Evolutionary conservation across 192 early-diverging fungal species (phyloP), one percentile per base, ranked within the genome.

Genomic region (Coemansia brasiliensis): DNA sequence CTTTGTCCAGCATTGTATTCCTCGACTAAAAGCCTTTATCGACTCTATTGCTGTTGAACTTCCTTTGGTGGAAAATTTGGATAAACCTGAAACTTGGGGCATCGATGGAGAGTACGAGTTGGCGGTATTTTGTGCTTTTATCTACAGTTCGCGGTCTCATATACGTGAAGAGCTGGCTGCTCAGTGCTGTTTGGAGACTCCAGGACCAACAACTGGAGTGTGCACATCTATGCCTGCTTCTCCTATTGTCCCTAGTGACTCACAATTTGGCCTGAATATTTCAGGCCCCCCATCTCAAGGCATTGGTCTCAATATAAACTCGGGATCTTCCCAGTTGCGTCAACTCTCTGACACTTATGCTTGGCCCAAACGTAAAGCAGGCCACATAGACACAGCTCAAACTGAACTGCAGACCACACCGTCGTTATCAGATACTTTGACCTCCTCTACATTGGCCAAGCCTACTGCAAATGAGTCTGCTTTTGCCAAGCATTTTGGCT

Each of bases 1-100:
- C 7, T 85, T 87, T 72, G 82, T 87, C 57, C 72, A 68, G 80
- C 75, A 83, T 52, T 82, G 84, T 59, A 83, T 74, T 15, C 74
- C 74, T 5, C 64, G 75, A 43, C 70, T 89, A 11, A 87, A 83
- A 63, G 59, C 52, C 16, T 87, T 86, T 63, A 84, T 89, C 26
- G 84, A 89, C 25, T 74, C 71, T 56, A 76, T 89, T 21, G 67
- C 79, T 40, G 21, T 25, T 6, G 45, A 48, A 21, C 4, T 25
- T 8, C 10, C 20, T 20, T 24, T 54, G 22, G 13, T 54, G 18
- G 44, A 17, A 22, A 4, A 3, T 29, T 6, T 3, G 22, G 45
- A 11, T 6, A 20, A 48, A 25, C 8, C 45, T 13, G 20, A 25
- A 29, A 29, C 27, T 24, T 48, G 45, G 20, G 20, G 21, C 5